Evolutionary conservation across 164 flowering plant genomes (phyloP).

Genomic region (Akebia trifoliata): DNA sequence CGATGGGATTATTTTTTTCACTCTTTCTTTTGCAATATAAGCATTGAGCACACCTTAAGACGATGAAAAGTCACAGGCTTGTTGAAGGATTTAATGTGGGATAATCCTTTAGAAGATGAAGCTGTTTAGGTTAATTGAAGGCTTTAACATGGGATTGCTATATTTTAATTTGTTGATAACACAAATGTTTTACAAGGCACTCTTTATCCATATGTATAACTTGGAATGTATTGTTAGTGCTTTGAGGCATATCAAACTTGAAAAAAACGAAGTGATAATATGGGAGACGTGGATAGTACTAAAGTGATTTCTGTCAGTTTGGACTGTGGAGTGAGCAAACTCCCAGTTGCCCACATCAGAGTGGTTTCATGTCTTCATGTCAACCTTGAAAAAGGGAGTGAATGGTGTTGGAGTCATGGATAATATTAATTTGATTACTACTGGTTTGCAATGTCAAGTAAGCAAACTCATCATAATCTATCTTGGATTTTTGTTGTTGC

Average conservation of each 20-base stretch:
- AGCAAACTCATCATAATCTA: neutral
- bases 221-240: neutral
- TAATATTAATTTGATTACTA: neutral
- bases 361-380: too few relatives aligned
- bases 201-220: neutral
- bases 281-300: neutral
- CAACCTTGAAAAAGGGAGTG: too few relatives aligned
- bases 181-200: neutral
- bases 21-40: neutral
- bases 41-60: neutral
- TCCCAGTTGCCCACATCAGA: too few relatives aligned
- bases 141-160: neutral
- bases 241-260: neutral
- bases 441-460: neutral
- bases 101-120: neutral
- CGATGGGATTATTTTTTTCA: neutral
- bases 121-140: neutral
- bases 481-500: neutral
- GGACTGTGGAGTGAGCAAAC: neutral
- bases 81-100: constrained; percentile 1
- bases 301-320: neutral
- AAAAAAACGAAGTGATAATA: neutral
- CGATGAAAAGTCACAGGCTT: neutral
- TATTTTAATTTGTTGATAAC: neutral
- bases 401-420: neutral